phyloP scores from a whole-genome alignment of 2,329 filamentous ascomycete species.

The Diaporthe ilicicola region DNA sequence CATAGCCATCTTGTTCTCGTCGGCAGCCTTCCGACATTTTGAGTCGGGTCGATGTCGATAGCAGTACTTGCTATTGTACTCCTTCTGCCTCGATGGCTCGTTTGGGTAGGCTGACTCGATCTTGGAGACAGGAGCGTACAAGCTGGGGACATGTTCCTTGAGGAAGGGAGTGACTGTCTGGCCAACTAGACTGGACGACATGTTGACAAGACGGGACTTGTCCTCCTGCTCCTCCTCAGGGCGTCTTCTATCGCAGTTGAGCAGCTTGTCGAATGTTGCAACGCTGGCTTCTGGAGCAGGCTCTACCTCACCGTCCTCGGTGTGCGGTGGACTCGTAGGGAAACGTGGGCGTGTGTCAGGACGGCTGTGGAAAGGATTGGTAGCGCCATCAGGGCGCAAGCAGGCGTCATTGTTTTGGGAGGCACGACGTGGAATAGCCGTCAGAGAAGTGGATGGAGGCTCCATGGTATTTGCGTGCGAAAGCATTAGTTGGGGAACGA shows the following conservation, averaged over 20 bases:
- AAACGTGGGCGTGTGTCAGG: conserved; percentile 21
- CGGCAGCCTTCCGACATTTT: conserved; percentile 90
- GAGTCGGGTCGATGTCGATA: conserved; percentile 94
- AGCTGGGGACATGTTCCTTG: conserved; percentile 85
- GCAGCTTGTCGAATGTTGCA: conserved; percentile 37
- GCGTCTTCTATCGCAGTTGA: conserved; percentile 61
- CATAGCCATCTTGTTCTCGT: conserved; percentile 95
- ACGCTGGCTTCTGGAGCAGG: conserved; percentile 16
- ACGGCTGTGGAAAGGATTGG: conserved; percentile 14
- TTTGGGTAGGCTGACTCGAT: conserved; percentile 48
- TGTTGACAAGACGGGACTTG: conserved; percentile 60
- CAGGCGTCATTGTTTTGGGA: conserved; percentile 27
- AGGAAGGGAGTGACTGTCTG: conserved; percentile 89
- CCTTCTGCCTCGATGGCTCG: conserved; percentile 45
- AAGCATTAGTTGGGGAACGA: conserved; percentile 3
- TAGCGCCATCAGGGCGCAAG: conserved; percentile 25
- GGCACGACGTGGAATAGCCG: conserved; percentile 27
- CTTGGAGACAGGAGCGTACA: conserved; percentile 83
- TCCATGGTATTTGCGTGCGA: conserved; percentile 33
- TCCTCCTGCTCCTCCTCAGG: conserved; percentile 60
- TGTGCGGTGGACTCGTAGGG: conserved; percentile 34
- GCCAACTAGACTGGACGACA: conserved; percentile 73
- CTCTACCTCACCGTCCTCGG: conserved; percentile 38
- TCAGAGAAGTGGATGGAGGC: conserved; percentile 22
- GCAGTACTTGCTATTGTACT: conserved; percentile 84